Evolutionary conservation across 495 filamentous ascomycete genomes (phyloP).

Genomic region (Lentithecium fluviatile): DNA sequence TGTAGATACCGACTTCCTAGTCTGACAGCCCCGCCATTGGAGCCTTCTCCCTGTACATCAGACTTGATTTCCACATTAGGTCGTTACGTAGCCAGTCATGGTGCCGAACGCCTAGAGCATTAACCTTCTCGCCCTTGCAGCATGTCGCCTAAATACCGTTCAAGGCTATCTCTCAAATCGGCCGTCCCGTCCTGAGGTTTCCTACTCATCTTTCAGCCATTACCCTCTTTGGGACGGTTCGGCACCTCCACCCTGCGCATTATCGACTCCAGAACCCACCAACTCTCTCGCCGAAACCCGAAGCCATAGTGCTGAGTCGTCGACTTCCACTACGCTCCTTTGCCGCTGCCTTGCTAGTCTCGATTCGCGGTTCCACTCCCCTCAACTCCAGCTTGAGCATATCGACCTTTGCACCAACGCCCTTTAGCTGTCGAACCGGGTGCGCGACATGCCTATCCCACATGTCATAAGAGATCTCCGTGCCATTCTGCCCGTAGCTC

Average conservation of each 20-base stretch:
- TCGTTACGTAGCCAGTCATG: no score
- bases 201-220: background rate
- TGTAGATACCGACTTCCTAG: no score
- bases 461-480: constrained; percentile 7
- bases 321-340: constrained; percentile 20
- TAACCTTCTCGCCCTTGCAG: no score
- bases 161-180: no score
- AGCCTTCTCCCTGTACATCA: no score
- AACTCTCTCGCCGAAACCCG: constrained; percentile 22
- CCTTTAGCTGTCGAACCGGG: constrained; percentile 22
- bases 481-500: constrained; percentile 20
- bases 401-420: constrained; percentile 23
- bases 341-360: background rate
- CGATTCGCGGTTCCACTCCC: constrained; percentile 18
- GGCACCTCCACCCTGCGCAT: background rate
- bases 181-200: background rate
- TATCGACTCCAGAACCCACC: constrained; percentile 24
- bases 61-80: no score
- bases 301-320: constrained; percentile 19
- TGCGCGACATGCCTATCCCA: constrained; percentile 26
- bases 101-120: no score
- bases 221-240: background rate
- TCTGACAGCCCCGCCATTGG: no score
- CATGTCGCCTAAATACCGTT: no score
- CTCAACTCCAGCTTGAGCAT: constrained; percentile 16